A percentile compares a stretch with the other conserved stretches of the same genome.
These are phyloP conservation scores for Steccherinum ochraceum DNA, from an alignment of 768 basidiomycete species.

Conservation along the genomic window DNA sequence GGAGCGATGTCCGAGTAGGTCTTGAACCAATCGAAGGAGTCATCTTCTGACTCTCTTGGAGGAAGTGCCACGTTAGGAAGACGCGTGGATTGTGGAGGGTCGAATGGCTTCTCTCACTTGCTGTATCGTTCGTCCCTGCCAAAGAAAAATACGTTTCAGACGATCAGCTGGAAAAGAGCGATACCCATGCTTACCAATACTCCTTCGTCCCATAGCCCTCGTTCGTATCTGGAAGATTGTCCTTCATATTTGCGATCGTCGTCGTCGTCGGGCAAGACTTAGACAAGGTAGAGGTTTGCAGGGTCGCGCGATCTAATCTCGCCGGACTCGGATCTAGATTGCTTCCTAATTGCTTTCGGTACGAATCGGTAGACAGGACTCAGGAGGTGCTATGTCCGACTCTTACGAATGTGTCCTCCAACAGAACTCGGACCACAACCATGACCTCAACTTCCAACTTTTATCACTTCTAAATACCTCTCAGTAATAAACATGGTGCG, in stretches of 20 bases:
- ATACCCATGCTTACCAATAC: constrained; percentile 48
- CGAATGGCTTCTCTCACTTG: constrained; percentile 34
- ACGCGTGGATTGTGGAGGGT: background rate
- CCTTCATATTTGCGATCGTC: constrained; percentile 5
- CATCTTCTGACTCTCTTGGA: constrained; percentile 50
- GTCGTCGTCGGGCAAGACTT: no score
- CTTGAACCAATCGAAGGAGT: constrained; percentile 83
- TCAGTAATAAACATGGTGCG: no score
- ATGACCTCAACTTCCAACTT: no score
- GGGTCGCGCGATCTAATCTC: no score
- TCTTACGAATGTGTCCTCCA: no score
- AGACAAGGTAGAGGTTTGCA: no score
- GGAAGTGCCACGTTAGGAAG: background rate
- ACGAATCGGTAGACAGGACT: no score
- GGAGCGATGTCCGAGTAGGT: constrained; percentile 67
- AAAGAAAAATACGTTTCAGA: background rate
- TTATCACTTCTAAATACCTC: no score
- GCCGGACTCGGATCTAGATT: no score
- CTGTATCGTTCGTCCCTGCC: constrained; percentile 63
- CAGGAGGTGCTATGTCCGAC: no score
- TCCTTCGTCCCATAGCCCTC: constrained; percentile 61
- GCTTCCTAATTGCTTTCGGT: no score
- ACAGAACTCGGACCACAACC: no score
- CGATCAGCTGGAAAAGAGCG: background rate
- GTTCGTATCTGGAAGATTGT: constrained; percentile 51